phyloP scores from a whole-genome alignment of 1,284 basidiomycete species.

The Leccinum cinnamomeum region DNA sequence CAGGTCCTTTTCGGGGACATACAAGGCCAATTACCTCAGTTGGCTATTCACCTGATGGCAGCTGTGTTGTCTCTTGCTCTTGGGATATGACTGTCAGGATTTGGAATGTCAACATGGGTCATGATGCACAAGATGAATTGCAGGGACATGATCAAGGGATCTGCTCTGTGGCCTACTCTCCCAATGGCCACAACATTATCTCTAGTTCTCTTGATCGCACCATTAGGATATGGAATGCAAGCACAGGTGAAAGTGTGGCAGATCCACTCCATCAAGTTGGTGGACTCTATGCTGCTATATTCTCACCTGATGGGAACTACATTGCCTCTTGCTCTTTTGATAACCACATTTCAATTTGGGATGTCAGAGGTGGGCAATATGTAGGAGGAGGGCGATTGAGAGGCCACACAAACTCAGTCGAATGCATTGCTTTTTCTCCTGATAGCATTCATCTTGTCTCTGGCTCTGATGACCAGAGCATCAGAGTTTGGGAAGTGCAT shows the following conservation, averaged over 20 bases:
- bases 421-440: constrained; percentile 19
- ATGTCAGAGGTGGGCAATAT: constrained; percentile 8
- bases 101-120: constrained; percentile 16
- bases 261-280: not conserved
- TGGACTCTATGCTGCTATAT: not conserved
- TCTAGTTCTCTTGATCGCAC: constrained; percentile 16
- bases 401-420: not conserved
- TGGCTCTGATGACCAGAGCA: constrained; percentile 9
- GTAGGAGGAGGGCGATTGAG: not conserved
- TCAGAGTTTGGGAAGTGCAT: constrained; percentile 14
- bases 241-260: constrained; percentile 9
- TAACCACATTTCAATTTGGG: constrained; percentile 1
- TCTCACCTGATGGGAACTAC: constrained; percentile 17
- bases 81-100: constrained; percentile 13
- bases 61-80: constrained; percentile 17
- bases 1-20: constrained; percentile 11
- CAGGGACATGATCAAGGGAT: not conserved
- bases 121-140: not conserved
- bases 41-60: constrained; percentile 20
- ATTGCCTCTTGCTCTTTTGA: constrained; percentile 6
- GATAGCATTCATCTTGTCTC: constrained; percentile 17
- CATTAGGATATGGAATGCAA: constrained; percentile 13
- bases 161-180: constrained; percentile 13
- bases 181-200: constrained; percentile 13
- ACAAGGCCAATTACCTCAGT: constrained; percentile 3